phyloP scores from a whole-genome alignment of 768 basidiomycete genomes.

The Calvatia gigantea region DNA sequence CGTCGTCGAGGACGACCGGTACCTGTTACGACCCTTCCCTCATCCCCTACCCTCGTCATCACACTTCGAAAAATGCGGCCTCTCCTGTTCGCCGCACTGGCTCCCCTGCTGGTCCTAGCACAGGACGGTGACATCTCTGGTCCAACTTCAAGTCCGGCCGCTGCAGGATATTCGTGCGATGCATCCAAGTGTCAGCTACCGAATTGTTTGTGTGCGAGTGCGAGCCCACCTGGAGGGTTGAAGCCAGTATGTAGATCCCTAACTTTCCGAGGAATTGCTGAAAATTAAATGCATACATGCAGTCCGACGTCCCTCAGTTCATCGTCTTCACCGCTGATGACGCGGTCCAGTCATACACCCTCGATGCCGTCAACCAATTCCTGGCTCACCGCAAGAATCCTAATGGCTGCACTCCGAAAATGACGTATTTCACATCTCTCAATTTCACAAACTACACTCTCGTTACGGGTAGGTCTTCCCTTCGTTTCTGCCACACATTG shows the following conservation, averaged over 20 bases:
- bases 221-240: constrained; percentile 69
- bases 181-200: constrained; percentile 62
- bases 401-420: constrained; percentile 70
- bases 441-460: constrained; percentile 75
- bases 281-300: background rate
- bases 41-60: background rate
- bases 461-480: constrained; percentile 44
- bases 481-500: background rate
- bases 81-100: constrained; percentile 23
- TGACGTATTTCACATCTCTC: constrained; percentile 74
- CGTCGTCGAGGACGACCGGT: constrained; percentile 1
- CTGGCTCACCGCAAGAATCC: constrained; percentile 72
- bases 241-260: constrained; percentile 43
- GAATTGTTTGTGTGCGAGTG: constrained; percentile 69
- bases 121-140: constrained; percentile 56
- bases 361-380: constrained; percentile 73
- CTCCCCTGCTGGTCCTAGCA: constrained; percentile 33
- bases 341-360: constrained; percentile 73
- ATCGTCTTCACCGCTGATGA: constrained; percentile 76
- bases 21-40: background rate
- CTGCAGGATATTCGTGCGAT: constrained; percentile 73
- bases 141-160: constrained; percentile 45
- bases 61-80: constrained; percentile 16
- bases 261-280: background rate
- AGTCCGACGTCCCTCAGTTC: constrained; percentile 52